Evolutionary conservation across 441 rosid species (phyloP).

Genomic region (Melastoma candidum): DNA sequence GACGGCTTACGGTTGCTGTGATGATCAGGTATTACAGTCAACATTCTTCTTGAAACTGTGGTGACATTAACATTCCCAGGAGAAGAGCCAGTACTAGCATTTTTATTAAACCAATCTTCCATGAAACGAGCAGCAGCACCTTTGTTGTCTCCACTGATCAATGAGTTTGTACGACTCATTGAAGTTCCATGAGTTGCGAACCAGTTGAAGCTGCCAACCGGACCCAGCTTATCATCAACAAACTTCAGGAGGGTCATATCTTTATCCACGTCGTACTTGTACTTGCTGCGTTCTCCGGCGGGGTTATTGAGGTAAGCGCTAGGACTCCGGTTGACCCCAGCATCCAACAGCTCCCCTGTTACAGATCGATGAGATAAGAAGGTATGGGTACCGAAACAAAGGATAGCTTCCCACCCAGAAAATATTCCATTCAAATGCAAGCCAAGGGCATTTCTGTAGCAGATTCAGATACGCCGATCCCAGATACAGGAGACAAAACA

Average conservation of each 20-base stretch:
- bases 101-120: constrained; percentile 89
- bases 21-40: constrained; percentile 38
- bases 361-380: constrained; percentile 5
- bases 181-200: constrained; percentile 98
- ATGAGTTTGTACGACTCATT: constrained; percentile 91
- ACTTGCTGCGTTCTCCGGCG: constrained; percentile 50
- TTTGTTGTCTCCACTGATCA: constrained; percentile 96
- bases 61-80: constrained; percentile 24
- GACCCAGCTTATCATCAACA: constrained; percentile 85
- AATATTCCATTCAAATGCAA: too few relatives aligned
- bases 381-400: too few relatives aligned
- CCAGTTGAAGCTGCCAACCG: constrained; percentile 94
- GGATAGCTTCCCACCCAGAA: too few relatives aligned
- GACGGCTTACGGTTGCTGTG: constrained; percentile 47
- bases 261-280: constrained; percentile 76
- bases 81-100: constrained; percentile 23
- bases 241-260: constrained; percentile 95
- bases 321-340: constrained; percentile 89
- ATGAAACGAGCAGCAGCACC: constrained; percentile 89
- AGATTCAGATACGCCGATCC: too few relatives aligned
- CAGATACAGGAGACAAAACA: neutral
- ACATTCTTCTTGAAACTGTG: constrained; percentile 62
- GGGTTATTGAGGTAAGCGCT: constrained; percentile 93
- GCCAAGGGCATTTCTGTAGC: too few relatives aligned
- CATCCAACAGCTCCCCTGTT: constrained; percentile 80